Base-by-base conservation (phyloP, 176 grass and related monocot species). In the Avena atlantica region DNA sequence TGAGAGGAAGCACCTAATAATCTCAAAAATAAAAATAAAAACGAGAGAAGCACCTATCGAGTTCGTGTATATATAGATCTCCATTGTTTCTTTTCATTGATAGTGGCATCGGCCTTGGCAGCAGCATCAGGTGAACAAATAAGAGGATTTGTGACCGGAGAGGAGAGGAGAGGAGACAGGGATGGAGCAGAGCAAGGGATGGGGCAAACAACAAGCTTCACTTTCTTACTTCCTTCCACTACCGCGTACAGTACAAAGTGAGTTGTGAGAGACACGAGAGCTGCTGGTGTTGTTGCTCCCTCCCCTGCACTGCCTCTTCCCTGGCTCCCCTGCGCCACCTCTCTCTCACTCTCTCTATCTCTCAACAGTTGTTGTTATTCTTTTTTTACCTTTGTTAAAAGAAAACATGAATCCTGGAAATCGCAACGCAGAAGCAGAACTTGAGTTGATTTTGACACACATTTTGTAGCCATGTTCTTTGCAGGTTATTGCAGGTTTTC, bases 231-330 rank as follows among this genome's bases (percentile, higher is more conserved):
- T 34, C 31, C 29, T 31, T 31, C 29, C 29, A 31, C 29, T 31
- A 31, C 29, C 13, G 21, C 14, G 9, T 51, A 6, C n/a, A 45
- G 62, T 40, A 40, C 24, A 25, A 13, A 48, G 48, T 74, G 64
- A 74, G 78, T 9, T 74, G 68, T 17, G 51, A 68, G 72, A 86
- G 58, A 34, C 31, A 34, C 31, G 78, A 59, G 44, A 74, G 42
- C 10, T 24, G 2, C 5, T 21, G n/a, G 64, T 89, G 89, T 91
- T 95, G 93, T 78, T 90, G 90, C 83, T 82, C 75, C 86, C 74
- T 91, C 91, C 40, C 91, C 81, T 95, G 93, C 93, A 95, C 93
- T 93, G 93, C 93, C 93, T 95, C 93, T 56, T 56, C 91, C 91
- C 93, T 93, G 93, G 93, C 91, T 95, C 87, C 77, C n/a, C 4